Base-by-base conservation (phyloP, 768 basidiomycete species). In the Termitomyces sp. region DNA sequence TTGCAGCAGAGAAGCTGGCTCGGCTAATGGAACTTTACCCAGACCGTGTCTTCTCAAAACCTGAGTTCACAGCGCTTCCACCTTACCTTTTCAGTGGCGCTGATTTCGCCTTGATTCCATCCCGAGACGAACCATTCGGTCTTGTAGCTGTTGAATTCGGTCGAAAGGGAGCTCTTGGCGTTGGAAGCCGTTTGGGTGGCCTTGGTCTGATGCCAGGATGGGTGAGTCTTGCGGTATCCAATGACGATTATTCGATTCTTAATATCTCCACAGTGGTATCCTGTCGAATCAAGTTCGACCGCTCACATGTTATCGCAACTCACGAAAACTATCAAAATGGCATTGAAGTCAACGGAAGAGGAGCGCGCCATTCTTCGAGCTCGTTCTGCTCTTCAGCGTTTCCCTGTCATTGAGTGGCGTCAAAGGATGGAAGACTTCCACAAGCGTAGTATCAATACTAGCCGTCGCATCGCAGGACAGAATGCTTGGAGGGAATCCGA, bases 351-450 rank as follows among this genome's bases (percentile, higher is more conserved):
- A 10, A 85, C 87, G 0, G 83, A 91, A 63, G 88, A 95, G 68
- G 94, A 96, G 62, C 88, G 94, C 52, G 92, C 94, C 9, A 86
- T 96, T 63, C 81, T 97, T 23, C 91, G 94, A 66, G 94, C 94
- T 41, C 84, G 94, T 40, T 96, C 94, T 15, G 94, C 94, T 16
- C 82, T 97, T 3, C 94, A 96, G 65, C 91, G 94, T 64, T 97
- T 97, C 89, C 94, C 94, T 5, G 94, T 97, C 53, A 90, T 97
- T 25, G 94, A 97, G 73, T 97, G 94, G 94, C 89, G 94, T 65
- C 94, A 96, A 68, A 84, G 91, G 46, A 90, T 86, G 78, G 94
- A 97, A 73, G 94, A 96, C 68, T 91, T 96, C 79, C 94, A 97
- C 68, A 83, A 81, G 56, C 87, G 94, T 56, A 89, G 87, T 64